A percentile compares a stretch with the other conserved stretches of the same genome.
Conservation (phyloP, 495 filamentous ascomycete species). For the Tricharina praecox region DNA sequence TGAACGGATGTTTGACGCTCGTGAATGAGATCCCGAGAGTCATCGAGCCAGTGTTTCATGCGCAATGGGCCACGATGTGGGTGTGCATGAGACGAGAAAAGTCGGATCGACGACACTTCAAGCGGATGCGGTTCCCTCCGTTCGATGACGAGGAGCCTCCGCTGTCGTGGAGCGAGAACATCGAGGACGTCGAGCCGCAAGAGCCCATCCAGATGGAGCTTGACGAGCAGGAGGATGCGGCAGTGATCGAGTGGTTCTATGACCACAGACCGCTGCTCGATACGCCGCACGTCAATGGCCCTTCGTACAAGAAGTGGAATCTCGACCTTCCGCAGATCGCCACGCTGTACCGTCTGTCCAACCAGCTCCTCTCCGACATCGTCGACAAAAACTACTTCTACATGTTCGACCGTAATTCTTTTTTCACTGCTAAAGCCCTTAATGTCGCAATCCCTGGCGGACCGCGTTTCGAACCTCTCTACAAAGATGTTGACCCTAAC, state of each 20-base stretch:
- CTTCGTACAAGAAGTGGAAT: slow-evolving; percentile 96
- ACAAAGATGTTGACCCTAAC: slow-evolving; percentile 98
- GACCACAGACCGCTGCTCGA: slow-evolving; percentile 84
- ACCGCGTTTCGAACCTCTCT: slow-evolving; percentile 90
- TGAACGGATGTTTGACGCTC: slow-evolving; percentile 90
- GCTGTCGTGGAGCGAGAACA: slow-evolving; percentile 94
- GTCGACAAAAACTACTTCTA: slow-evolving; percentile 96
- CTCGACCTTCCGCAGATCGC: slow-evolving; percentile 91
- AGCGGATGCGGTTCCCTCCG: slow-evolving; percentile 96
- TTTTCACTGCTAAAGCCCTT: slow-evolving; percentile 89
- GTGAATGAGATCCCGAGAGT: slow-evolving; percentile 96
- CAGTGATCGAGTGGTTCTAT: slow-evolving; percentile 94
- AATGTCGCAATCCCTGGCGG: slow-evolving; percentile 96
- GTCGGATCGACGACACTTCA: slow-evolving; percentile 89
- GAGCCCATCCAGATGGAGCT: slow-evolving; percentile 99
- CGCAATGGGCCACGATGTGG: slow-evolving; percentile 99
- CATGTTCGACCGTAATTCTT: slow-evolving; percentile 92
- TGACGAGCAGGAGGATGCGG: slow-evolving; percentile 81
- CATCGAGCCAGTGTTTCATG: slow-evolving; percentile 95
- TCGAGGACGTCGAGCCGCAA: slow-evolving; percentile 92
- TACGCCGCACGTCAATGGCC: slow-evolving; percentile 86
- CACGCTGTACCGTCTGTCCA: slow-evolving; percentile 77
- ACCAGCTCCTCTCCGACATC: slow-evolving; percentile 77
- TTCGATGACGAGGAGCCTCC: slow-evolving; percentile 99
- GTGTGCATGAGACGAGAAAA: slow-evolving; percentile 96